These are phyloP conservation scores for Candida tetrigidarum DNA, from an alignment of 1,139 yeast genomes.

Conservation along the genomic window DNA sequence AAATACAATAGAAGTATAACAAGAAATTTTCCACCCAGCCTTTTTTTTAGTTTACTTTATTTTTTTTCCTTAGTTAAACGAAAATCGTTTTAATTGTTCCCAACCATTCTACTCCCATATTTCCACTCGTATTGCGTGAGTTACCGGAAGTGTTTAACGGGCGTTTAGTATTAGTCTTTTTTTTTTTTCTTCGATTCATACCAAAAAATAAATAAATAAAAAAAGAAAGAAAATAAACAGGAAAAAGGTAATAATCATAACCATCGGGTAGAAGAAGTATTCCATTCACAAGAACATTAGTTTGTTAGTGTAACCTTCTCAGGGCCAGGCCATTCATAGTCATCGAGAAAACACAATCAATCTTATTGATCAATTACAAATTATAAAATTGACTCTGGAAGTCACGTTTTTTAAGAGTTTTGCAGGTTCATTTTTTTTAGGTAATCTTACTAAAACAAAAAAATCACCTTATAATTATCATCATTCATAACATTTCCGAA, in stretches of 20 bases:
- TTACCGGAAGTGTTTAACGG: background rate
- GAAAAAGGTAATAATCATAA: no score
- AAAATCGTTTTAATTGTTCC: background rate
- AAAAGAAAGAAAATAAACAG: no score
- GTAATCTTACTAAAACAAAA: background rate
- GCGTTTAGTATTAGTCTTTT: no score
- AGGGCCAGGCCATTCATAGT: no score
- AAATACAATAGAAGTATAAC: background rate
- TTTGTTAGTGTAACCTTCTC: no score
- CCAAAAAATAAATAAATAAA: background rate
- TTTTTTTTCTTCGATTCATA: background rate
- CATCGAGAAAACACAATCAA: no score
- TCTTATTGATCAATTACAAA: background rate
- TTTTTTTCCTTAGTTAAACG: background rate
- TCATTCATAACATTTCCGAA: background rate
- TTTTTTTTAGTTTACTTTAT: no score
- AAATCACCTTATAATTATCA: conserved; percentile 4
- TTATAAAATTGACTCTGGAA: no score
- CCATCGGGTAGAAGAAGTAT: no score
- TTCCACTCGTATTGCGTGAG: background rate
- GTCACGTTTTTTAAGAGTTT: no score
- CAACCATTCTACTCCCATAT: background rate
- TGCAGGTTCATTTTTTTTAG: background rate
- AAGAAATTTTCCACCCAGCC: background rate
- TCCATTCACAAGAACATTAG: no score